Evolutionary conservation across 352 stramenopile species (phyloP), one percentile per base, ranked within the genome.

Genomic region (Pythium phragmitis): DNA sequence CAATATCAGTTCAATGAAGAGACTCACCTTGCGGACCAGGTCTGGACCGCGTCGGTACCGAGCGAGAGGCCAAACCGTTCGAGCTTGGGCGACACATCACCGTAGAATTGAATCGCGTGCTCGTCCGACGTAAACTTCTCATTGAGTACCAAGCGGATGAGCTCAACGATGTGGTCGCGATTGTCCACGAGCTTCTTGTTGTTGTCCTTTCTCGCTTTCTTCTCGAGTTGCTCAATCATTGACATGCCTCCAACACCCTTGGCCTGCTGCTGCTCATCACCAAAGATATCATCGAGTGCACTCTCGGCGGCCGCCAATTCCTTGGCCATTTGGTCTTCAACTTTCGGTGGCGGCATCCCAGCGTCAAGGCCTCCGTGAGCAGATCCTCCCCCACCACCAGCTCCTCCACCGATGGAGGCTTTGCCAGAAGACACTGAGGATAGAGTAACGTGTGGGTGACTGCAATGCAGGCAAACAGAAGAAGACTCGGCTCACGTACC

Each of bases 171-270:
- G 23, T 81, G 70, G 2, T 81, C 75, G 12, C 76, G 74, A 33
- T 91, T 79, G 30, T 94, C 78, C 23, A 96, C 87, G 2, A 96
- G 74, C 68, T 92, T 93, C 72, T 92, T 93, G 74, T 96, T 96
- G 70, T 75, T 88, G 34, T 94, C 85, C 49, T 87, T 89, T 9
- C 87, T 72, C 5, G 87, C 87, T 52, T 94, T 92, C 67, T 92
- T 92, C 69, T 96, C 87, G 3, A 96, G 72, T 57, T 94, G 82
- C 64, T 96, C 83, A 37, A 96, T 92, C 83, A 96, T 91, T 46
- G 74, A 89, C 77, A 93, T 93, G 13, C 87, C 84, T n/a, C 79
- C 82, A 46, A 70, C 58, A 5, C 77, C 83, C 56, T 88, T 89
- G 0, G 75, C 59, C 34, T 83, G 74, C 58, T 87, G 72, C n/a